These are phyloP conservation scores for Peronospora belbahrii DNA, from an alignment of 352 stramenopile genomes.

Conservation along the genomic window DNA sequence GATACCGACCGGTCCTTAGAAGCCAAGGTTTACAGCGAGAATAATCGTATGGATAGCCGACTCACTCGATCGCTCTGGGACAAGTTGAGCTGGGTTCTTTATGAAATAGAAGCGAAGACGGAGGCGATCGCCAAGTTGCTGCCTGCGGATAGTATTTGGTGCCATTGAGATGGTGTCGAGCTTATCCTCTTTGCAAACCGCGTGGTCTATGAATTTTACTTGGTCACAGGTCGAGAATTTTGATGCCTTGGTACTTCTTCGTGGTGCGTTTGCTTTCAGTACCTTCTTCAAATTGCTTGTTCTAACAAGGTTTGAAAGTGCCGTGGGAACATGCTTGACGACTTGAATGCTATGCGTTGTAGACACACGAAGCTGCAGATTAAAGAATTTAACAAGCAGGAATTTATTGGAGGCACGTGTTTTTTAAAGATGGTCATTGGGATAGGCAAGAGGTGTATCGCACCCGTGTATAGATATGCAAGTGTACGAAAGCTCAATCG, in stretches of 20 bases:
- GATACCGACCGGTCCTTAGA: too few species aligned
- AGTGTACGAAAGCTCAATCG: too few species aligned
- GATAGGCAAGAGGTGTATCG: too few species aligned
- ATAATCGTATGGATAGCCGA: not conserved
- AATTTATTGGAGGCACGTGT: too few species aligned
- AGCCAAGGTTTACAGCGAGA: too few species aligned
- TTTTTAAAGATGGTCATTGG: too few species aligned
- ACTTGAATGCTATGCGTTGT: too few species aligned
- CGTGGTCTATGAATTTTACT: not conserved
- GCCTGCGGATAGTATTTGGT: slow-evolving; percentile 5
- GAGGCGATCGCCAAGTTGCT: slow-evolving; percentile 8
- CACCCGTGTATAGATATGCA: not conserved
- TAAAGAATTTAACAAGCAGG: too few species aligned
- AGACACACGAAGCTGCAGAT: too few species aligned
- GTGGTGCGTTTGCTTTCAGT: not conserved
- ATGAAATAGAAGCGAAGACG: not conserved
- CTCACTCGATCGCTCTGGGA: not conserved
- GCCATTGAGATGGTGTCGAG: slow-evolving; percentile 9
- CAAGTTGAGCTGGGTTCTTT: slow-evolving; percentile 3
- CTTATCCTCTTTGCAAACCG: slow-evolving; percentile 1
- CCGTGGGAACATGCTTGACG: too few species aligned
- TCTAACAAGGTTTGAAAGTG: too few species aligned
- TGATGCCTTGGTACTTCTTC: slow-evolving; percentile 8
- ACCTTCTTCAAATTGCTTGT: not conserved
- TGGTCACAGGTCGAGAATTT: not conserved